These are phyloP conservation scores for Skeletonema menzelii DNA, from an alignment of 108 stramenopile genomes.

Conservation along the genomic window DNA sequence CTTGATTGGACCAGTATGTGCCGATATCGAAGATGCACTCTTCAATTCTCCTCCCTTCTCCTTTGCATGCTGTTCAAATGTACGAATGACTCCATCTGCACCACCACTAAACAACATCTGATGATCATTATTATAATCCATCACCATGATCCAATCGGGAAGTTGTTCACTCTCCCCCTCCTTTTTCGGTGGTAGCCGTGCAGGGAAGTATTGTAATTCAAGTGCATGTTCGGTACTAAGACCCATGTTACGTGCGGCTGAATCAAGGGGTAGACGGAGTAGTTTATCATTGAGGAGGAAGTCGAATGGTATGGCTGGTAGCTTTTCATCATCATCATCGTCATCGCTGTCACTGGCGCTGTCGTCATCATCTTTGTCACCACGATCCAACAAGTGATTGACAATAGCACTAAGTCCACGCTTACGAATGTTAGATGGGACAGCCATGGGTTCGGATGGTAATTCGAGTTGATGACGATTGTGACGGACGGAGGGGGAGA, in stretches of 20 bases:
- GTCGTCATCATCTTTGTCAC: slow-evolving; percentile 39
- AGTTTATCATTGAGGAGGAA: slow-evolving; percentile 75
- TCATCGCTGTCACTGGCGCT: slow-evolving; percentile 40
- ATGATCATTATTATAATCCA: slow-evolving; percentile 26
- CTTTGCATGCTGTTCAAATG: slow-evolving; percentile 16
- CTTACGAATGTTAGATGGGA: slow-evolving; percentile 73
- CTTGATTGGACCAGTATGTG: slow-evolving; percentile 75
- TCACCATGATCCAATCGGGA: slow-evolving; percentile 82
- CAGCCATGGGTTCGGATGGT: slow-evolving; percentile 76
- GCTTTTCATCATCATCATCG: slow-evolving; percentile 33
- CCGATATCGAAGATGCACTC: slow-evolving; percentile 18
- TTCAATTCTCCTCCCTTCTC: not conserved
- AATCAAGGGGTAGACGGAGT: slow-evolving; percentile 68
- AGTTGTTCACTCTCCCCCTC: slow-evolving; percentile 59
- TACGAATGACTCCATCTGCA: slow-evolving; percentile 74
- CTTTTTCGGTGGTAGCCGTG: slow-evolving; percentile 53
- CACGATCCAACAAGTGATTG: slow-evolving; percentile 56
- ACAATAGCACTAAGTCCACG: slow-evolving; percentile 76
- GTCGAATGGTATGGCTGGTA: slow-evolving; percentile 73
- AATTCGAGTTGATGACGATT: slow-evolving; percentile 49
- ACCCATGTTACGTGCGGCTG: slow-evolving; percentile 71
- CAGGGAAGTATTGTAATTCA: slow-evolving; percentile 74
- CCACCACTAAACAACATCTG: slow-evolving; percentile 39
- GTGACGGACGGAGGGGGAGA: slow-evolving; percentile 17
- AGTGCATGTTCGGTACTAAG: slow-evolving; percentile 72